Conservation (phyloP, 768 basidiomycete species). For the Boletus vermiculosoides region DNA sequence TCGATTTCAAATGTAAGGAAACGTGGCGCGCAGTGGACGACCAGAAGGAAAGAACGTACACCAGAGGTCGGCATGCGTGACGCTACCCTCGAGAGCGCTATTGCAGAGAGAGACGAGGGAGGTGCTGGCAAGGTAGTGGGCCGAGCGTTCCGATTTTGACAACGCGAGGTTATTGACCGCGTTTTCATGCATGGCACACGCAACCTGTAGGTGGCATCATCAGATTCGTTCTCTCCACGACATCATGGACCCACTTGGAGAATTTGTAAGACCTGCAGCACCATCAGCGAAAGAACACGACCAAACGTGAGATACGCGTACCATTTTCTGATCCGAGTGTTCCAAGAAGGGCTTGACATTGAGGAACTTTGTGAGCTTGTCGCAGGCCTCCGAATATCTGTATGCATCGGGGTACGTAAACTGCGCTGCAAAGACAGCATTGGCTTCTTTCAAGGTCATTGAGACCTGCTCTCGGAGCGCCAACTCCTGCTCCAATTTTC, state of each 20-base stretch:
- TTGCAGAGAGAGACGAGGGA: conserved; percentile 11
- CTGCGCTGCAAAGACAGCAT: conserved; percentile 16
- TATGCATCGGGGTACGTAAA: conserved; percentile 11
- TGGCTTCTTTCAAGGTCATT: conserved; percentile 8
- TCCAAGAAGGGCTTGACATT: neutral
- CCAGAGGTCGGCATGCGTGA: neutral
- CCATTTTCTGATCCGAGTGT: conserved; percentile 11
- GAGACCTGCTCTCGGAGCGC: conserved; percentile 1
- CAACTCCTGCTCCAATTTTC: neutral
- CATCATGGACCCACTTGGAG: conserved; percentile 17
- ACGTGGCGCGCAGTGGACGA: neutral
- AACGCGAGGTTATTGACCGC: conserved; percentile 16
- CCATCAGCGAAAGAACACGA: conserved; percentile 1
- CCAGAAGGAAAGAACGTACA: conserved; percentile 10
- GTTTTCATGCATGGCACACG: conserved; percentile 26
- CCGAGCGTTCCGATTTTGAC: neutral
- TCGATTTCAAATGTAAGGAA: conserved; percentile 3
- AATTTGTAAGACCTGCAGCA: conserved; percentile 13
- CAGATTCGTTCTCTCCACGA: neutral
- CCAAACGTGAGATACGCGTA: neutral
- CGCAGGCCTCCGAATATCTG: conserved; percentile 10
- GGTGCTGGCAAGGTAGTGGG: conserved; percentile 7
- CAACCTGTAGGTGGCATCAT: conserved; percentile 13
- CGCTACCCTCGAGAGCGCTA: neutral
- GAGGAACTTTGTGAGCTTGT: conserved; percentile 13